A percentile compares a stretch with the other conserved stretches of the same genome.
Evolutionary conservation across 169 alveolate genomes (phyloP).

Genomic region (Plasmodium vinckei): DNA sequence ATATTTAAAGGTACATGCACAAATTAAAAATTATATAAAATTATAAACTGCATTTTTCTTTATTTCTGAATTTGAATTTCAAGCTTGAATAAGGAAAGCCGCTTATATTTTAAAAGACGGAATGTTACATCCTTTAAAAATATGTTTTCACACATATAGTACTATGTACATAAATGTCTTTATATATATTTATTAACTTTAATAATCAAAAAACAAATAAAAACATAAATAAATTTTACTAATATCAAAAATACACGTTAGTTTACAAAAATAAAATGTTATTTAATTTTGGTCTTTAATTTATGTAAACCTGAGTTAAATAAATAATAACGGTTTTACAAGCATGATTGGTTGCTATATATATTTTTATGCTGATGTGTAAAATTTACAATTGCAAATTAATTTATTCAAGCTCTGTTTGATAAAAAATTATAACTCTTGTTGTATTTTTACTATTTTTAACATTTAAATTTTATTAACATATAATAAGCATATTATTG

Average conservation of each 20-base stretch:
- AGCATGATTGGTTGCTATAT: too few relatives aligned
- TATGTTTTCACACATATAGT: not conserved
- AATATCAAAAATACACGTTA: slow-evolving; percentile 13
- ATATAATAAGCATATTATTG: slow-evolving; percentile 3
- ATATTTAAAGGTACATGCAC: slow-evolving; percentile 40
- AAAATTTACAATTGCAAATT: slow-evolving; percentile 6
- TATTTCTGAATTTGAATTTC: slow-evolving; percentile 8
- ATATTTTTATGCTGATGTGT: not conserved
- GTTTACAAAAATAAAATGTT: slow-evolving; percentile 3
- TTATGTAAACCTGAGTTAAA: too few relatives aligned
- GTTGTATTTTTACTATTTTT: slow-evolving; percentile 1
- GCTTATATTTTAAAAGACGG: slow-evolving; percentile 7
- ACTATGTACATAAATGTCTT: slow-evolving; percentile 10
- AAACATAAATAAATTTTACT: slow-evolving; percentile 7
- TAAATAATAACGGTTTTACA: too few relatives aligned
- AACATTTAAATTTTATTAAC: slow-evolving; percentile 20
- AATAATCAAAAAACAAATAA: not conserved
- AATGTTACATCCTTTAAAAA: not conserved
- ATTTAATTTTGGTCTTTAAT: slow-evolving; percentile 3
- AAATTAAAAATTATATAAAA: not conserved
- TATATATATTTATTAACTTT: slow-evolving; percentile 9
- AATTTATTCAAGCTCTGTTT: not conserved
- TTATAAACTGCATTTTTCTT: not conserved
- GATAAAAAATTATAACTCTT: slow-evolving; percentile 2
- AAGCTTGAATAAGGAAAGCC: not conserved